Base-by-base conservation (phyloP, 345 rosid genomes). In the Laguncularia racemosa region DNA sequence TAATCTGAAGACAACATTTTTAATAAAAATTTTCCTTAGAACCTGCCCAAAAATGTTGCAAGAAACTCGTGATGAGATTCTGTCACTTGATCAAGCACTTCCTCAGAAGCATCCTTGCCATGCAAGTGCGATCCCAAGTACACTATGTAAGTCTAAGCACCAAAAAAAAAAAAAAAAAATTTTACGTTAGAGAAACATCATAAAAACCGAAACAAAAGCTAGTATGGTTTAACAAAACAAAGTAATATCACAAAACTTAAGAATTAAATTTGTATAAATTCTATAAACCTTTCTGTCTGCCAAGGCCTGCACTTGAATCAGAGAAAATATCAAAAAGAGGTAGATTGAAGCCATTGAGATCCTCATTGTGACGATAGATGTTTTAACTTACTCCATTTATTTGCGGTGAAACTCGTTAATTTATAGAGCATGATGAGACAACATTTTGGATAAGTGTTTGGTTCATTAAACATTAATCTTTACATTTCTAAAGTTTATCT, bases 41-140 rank as follows among this genome's bases (percentile, higher is more conserved):
- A 81, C 92, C 89, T 70, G 20, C 78, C 88, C 58, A 85, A 47
- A 52, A 79, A 73, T 17, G 81, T 74, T 17, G 70, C 67, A 15
- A 88, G 93, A 19, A 85, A 73, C 43, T 70, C 45, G 45, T 68
- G 70, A 65, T 85, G 96, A 53, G 81, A 65, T 13, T 23, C 40
- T 19, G 77, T 66, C 43, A 73, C 90, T 0, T 16, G 55, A 52
- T 63, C 56, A 17, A 75, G 75, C 52, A 72, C 67, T 51, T 70
- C 78, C 6, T 69, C 38, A 16, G 82, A 55, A 26, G 60, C 26
- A 12, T 63, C 68, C 19, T 72, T 40, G 48, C 76, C 77, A 54
- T 80, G 85, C 15, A 69, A 44, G 58, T 88, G 92, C 12, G 96
- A 81, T 56, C 96, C 96, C 74, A 84, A 63, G 73, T 88, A 85